Base-by-base conservation (phyloP, 192 early-diverging fungal genomes). In the Gigaspora rosea region DNA sequence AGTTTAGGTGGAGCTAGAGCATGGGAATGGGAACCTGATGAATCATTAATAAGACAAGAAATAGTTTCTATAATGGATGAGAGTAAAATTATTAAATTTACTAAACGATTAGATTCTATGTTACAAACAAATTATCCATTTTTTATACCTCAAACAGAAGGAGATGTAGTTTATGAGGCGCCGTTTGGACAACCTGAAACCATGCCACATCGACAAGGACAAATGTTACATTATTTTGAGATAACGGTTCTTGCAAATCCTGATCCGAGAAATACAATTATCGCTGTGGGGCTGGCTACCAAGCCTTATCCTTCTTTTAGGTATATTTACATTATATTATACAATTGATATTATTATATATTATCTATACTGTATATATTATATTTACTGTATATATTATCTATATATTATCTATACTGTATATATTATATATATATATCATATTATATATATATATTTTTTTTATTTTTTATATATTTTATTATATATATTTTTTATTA, bases 251-350 rank as follows among this genome's bases (percentile, higher is more conserved):
- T 68, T 0, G 16, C 22, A 15, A 50, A 49, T 62, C 12, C 36
- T 8, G 10, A 51, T 51, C 32, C 51, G 20, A 41, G 8, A 11
- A n/a, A 78, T 51, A 72, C 59, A 20, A 71, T 32, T 51, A 61
- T 86, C 20, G 81, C 79, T 3, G 78, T 86, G 13, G 85, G 85
- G 0, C 50, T 86, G 8, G 61, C 78, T 12, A 85, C 84, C 0
- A 52, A 71, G 41, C 86, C 86, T 1, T 87, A 87, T 36, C 85
- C 85, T 2, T 49, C 54, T 0, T 86, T 85, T 64, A 85, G 85
- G 68, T 70, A 48, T 46, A 36, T 70, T 41, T 41, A 41, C 41
- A 41, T 6, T 41, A 7, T 41, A 7, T 27, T 41, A 41, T 41
- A 41, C n/a, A n/a, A n/a, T n/a, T 41, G 41, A n/a, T 27, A 69